These are phyloP conservation scores for Penicillium corylophilum DNA, from an alignment of 2,329 filamentous ascomycete species.

Conservation along the genomic window DNA sequence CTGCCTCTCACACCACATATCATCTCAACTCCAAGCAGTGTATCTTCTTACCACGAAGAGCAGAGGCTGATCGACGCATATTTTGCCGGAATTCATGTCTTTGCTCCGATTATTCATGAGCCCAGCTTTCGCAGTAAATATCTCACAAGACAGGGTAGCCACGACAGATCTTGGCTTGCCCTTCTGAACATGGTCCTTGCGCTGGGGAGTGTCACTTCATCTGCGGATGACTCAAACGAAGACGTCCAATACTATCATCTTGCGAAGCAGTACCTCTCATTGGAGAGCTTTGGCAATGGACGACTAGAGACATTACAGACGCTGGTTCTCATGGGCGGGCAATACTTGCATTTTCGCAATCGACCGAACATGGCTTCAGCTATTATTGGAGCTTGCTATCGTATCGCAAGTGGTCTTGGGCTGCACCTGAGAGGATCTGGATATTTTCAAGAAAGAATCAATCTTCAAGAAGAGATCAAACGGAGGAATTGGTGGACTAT, in stretches of 20 bases:
- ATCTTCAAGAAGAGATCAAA: constrained; percentile 14
- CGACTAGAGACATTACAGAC: constrained; percentile 21
- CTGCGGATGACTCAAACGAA: constrained; percentile 12
- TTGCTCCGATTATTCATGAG: constrained; percentile 22
- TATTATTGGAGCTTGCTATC: constrained; percentile 20
- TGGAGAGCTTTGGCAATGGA: constrained; percentile 19
- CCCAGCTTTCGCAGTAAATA: constrained; percentile 15
- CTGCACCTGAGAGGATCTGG: constrained; percentile 13
- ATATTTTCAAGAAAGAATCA: not conserved
- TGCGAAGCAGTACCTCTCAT: constrained; percentile 16
- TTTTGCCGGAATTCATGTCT: constrained; percentile 17
- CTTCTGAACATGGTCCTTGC: constrained; percentile 26
- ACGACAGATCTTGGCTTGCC: constrained; percentile 21
- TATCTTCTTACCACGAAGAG: constrained; percentile 10
- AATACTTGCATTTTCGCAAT: constrained; percentile 22
- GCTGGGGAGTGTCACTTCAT: constrained; percentile 19
- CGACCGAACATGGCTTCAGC: constrained; percentile 22
- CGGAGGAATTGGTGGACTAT: constrained; percentile 27
- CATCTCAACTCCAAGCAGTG: not conserved
- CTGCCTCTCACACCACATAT: not conserved
- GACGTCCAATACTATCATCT: constrained; percentile 18
- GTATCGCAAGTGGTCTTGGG: constrained; percentile 21
- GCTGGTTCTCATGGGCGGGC: constrained; percentile 21
- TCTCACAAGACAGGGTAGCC: constrained; percentile 3
- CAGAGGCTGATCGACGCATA: constrained; percentile 20